Evolutionary conservation across 208 protist genomes (phyloP), one percentile per base, ranked within the genome.

Genomic region (Leishmania guyanensis): DNA sequence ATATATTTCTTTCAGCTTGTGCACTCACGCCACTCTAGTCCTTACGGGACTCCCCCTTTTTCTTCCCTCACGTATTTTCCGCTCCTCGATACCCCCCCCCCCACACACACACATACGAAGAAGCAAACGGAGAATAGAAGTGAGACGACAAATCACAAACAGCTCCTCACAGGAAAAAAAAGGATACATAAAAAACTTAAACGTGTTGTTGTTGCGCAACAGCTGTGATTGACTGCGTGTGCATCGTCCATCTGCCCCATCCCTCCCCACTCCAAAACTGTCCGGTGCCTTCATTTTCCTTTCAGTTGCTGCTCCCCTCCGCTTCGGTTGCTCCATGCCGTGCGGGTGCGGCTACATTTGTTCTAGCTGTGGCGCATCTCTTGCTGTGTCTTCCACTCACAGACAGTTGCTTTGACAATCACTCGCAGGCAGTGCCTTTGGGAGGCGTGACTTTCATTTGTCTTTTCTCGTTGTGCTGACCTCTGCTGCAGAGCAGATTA

Each of bases 381-480:
- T 12, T 39, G 29, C 12, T 68, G 14, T 43, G 39, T 68, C 9
- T 39, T 68, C 4, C 6, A 39, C 8, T 68, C 16, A 16, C 29
- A 39, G 62, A 12, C 62, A 1, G 6, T 66, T 6, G 0, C n/a
- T 29, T 29, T 36, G 62, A 17, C 62, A 39, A 14, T 62, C n/a
- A 12, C n/a, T 62, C 16, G 56, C 56, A 62, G 58, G 26, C 20
- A 64, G 26, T 64, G 26, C 58, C 58, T 64, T 10, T 51, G 22
- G 56, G 36, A 70, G 20, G 54, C 33, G 65, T 53, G 78, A 22
- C 26, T 70, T 68, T 77, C 22, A 12, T 72, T 79, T 79, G 26
- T 39, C 50, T 80, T 78, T 66, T 75, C 77, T 82, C 29, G 70
- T 72, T 50, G 10, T 83, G 17, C 29, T 5, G 33, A 33, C 62